phyloP scores from a whole-genome alignment of 2,329 filamentous ascomycete genomes.

The Trichoderma atroviride region DNA sequence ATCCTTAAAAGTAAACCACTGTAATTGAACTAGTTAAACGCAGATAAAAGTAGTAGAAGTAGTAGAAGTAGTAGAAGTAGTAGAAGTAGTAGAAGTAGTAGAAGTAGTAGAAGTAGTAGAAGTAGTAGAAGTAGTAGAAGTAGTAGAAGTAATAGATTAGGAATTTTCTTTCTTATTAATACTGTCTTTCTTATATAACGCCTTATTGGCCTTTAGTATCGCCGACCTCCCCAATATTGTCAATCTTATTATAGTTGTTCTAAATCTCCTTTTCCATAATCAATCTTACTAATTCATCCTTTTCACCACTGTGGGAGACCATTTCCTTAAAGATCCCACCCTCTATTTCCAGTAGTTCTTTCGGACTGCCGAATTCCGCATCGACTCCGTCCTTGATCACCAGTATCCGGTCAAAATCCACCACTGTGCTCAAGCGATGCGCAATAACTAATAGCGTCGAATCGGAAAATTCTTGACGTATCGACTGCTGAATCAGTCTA shows the following conservation, averaged over 20 bases:
- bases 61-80: too few relatives aligned
- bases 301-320: slow-evolving; percentile 31
- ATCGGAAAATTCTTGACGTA: slow-evolving; percentile 66
- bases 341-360: slow-evolving; percentile 53
- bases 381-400: slow-evolving; percentile 65
- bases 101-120: too few relatives aligned
- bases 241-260: background rate
- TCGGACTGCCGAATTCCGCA: slow-evolving; percentile 63
- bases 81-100: too few relatives aligned
- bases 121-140: too few relatives aligned
- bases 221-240: background rate
- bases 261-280: slow-evolving; percentile 6
- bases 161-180: background rate
- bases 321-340: slow-evolving; percentile 57
- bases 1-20: too few relatives aligned
- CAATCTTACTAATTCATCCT: slow-evolving; percentile 13
- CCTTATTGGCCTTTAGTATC: too few relatives aligned
- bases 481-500: slow-evolving; percentile 66
- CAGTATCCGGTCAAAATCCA: slow-evolving; percentile 68
- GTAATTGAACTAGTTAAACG: too few relatives aligned
- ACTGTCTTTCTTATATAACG: too few relatives aligned
- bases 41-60: too few relatives aligned
- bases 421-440: slow-evolving; percentile 69
- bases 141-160: too few relatives aligned
- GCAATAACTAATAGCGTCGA: slow-evolving; percentile 70